Evolutionary conservation across 306 rosid genomes (phyloP), one percentile per base, ranked within the genome.

Genomic region (Carpinus fangiana): DNA sequence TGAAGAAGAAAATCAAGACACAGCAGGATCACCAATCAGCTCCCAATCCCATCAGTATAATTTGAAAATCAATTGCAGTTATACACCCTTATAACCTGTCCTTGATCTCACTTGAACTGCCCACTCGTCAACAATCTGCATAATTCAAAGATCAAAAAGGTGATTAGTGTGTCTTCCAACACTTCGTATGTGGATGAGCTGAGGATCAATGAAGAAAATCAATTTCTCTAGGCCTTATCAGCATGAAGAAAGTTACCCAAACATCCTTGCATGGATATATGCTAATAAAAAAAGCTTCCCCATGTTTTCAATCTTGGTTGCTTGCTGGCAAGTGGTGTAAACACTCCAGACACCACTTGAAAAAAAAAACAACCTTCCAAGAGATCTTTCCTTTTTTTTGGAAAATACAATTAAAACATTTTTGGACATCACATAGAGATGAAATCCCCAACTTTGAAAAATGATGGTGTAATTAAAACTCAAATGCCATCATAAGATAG

Each of bases 41-140:
- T 61, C 57, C 48, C 4, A 12, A 56, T 61, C 57, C 48, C 4
- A 12, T 21, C 50, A 52, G 17, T 34, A 12, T 66, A 54, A 78
- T 72, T 73, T 23, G 50, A 77, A 74, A 70, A 59, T 38, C 31
- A 13, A 7, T 62, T 54, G 50, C 71, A 62, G 73, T 48, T 3
- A 64, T 41, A 38, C 76, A 70, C 9, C 26, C 79, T 82, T 78
- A 92, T 23, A 23, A 1, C 98, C 94, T 80, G 88, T 82, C 87
- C 81, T 85, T 72, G 98, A 87, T 84, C 90, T 86, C 78, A 91
- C 87, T 90, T 92, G 98, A 53, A 65, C 78, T 20, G 90, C 86
- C 98, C 98, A 94, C 88, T 94, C 98, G 71, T 90, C 95, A 77
- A 84, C 89, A 70, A 94, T 79, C 98, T 94, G 90, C 86, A 84